Evolutionary conservation across 371 early-diverging fungal genomes (phyloP), one percentile per base, ranked within the genome.

Genomic region (Mortierella polycephala): DNA sequence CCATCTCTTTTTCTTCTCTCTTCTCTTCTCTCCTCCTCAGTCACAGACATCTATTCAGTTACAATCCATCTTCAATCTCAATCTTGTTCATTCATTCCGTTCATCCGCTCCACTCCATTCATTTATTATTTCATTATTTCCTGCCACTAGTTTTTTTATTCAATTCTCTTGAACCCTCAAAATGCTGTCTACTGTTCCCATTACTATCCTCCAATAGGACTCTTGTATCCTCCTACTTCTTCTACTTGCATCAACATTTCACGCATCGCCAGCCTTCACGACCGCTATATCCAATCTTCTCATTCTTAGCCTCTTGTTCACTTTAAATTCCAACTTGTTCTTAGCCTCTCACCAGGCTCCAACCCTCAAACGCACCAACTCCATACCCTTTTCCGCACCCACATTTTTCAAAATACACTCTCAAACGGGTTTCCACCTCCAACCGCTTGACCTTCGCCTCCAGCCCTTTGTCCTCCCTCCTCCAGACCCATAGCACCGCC

Each of bases 391-490:
- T 46, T 8, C 30, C 14, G 23, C 18, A 21, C 42, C 21, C 46
- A 16, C 45, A 7, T 23, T 54, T 18, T 61, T 49, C 61, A 68
- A 54, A 20, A 55, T 66, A 58, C 67, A 46, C 41, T 51, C 67
- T 53, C 39, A 20, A 50, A 45, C 51, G 60, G 37, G 37, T 45
- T 13, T 49, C 59, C 57, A 30, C 62, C 52, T 61, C 44, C 66
- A 41, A 45, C 37, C 46, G 16, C 67, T n/a, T 50, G 21, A 18
- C n/a, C 47, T 21, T 21, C 64, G 23, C 59, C 67, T 40, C 37
- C 63, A 67, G 13, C 66, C 66, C 20, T 74, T 67, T 46, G 39
- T 45, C 21, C 67, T 67, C 13, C 74, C 74, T 14, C 74, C 74
- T 23, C 74, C 68, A 14, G 74, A 74, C 52, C 74, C 74, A 49